Base-by-base conservation (phyloP, 2,329 filamentous ascomycete genomes). In the Diaporthe batatas region DNA sequence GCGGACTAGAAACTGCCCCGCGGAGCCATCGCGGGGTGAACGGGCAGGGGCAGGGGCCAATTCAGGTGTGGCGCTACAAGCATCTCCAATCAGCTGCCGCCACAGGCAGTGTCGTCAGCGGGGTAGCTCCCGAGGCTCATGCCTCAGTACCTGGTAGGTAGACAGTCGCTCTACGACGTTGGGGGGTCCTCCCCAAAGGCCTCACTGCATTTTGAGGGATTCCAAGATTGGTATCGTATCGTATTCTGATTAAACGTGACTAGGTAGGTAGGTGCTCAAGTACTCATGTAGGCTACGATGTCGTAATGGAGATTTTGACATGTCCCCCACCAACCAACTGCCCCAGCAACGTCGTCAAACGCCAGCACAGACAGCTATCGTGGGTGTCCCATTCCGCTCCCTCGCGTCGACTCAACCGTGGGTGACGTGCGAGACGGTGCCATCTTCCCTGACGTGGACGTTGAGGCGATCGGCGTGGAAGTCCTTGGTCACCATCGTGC, bases 401-500 rank as follows among this genome's bases (percentile, higher is more conserved):
- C 32, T 18, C 5, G 0, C n/a, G 39, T 21, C 16, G 25, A 8
- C 18, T 81, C 80, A 90, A 29, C 88, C 88, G 77, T 90, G 87
- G 74, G 84, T 79, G 71, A 92, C 89, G 75, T 90, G 88, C 70
- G 86, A 86, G 57, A 92, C 88, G 18, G 86, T 90, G 64, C 90
- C 90, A 72, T 91, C 88, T 39, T 91, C 87, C 72, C 86, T 86
- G 68, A 91, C 78, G 75, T 90, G 86, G 29, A 92, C 84, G 73
- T 91, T 92, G 74, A 92, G 83, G 54, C 90, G 83, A 71, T 87
- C 82, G 64, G 85, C 83, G 1, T 82, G 80, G 77, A 86, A 87
- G 77, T 92, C 90, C 80, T 84, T 89, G 71, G 90, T 91, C 29
- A 90, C 85, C 81, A 90, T 88, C 79, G 80, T 80, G 67, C 88